Base-by-base conservation (phyloP, 2,329 filamentous ascomycete genomes). In the Knufia fluminis region DNA sequence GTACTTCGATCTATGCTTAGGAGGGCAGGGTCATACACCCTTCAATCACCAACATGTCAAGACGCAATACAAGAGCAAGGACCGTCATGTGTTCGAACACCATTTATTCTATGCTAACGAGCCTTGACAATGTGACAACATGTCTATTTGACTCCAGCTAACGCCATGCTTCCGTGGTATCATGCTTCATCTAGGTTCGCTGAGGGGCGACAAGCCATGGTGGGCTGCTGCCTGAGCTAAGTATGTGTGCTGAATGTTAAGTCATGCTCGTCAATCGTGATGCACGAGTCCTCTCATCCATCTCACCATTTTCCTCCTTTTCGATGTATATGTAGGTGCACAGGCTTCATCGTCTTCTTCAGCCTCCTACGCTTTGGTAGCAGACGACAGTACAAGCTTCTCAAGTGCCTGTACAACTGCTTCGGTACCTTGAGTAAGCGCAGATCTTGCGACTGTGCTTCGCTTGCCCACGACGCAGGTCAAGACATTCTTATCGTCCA, bases 401-500 rank as follows among this genome's bases (percentile, higher is more conserved):
- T 48, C 45, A 19, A 48, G 35, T 14, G 45, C 33, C 10, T 20
- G 19, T 12, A 48, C 19, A 19, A 48, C 45, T 4, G 24, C 35
- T 12, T 33, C 94, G 38, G 94, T 88, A 57, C 91, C 91, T 66
- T 95, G 91, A 0, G 88, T 91, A 61, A 95, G 66, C 0, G 91
- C 95, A 1, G 84, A 81, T 42, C 79, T 82, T 6, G 91, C 91
- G 65, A 94, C 85, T 0, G 91, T 96, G 67, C 90, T 96, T 54
- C 89, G 79, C 61, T 78, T 86, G 45, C 90, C 89, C 31, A 97
- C 72, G 56, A 86, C 94, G 19, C 95, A 89, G 1, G 90, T 95
- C 54, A 85, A 81, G 3, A 92, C 86, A 49, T 87, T 75, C 44
- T 80, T 69, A 38, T 89, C 75, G 2, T 70, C 68, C 16, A 76